Evolutionary conservation across 371 early-diverging fungal species (phyloP), one percentile per base, ranked within the genome.

Genomic region (Mortierella sp.): DNA sequence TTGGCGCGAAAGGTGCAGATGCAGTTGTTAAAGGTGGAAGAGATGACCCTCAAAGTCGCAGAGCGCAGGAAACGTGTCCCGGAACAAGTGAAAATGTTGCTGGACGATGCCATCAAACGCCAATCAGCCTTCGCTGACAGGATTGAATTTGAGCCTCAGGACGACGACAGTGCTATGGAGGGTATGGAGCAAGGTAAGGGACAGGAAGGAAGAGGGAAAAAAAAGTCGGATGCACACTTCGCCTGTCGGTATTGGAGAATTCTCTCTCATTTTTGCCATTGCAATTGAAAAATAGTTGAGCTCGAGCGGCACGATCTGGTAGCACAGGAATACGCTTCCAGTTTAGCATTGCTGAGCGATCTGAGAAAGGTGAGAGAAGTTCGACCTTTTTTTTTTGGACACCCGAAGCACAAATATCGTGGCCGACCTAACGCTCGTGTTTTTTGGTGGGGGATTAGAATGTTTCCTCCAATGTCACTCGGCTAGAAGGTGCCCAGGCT

Each of bases 41-140:
- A 78, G 9, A n/a, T 78, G 61, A 78, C 63, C 13, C 55, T 78
- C 43, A 42, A 62, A 23, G 78, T 78, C 0, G 71, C 78, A 39
- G 78, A 78, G 46, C 71, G 78, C 19, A 78, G 78, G 71, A 78
- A 78, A 39, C 71, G 78, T 14, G 78, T 78, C 0, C 78, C 78
- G 0, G 78, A 78, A 34, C 78, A 78, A 48, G 78, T 78, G 63
- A 78, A 78, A 28, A 78, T 78, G 78, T 38, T 78, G 39, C 54
- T 78, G 27, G 78, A 78, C 27, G 78, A 78, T 54, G 78, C 71
- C 14, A 62, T 78, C 31, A 54, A 54, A 12, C 58, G 78, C 12
- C 71, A 78, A 42, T 65, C 78, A 13, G 66, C 78, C 24, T 28
- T 71, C 3, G 62, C 64, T 5, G 71, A 78, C 53, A 65, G 71